Conservation (phyloP, 345 rosid species). For the Kernera saxatilis region DNA sequence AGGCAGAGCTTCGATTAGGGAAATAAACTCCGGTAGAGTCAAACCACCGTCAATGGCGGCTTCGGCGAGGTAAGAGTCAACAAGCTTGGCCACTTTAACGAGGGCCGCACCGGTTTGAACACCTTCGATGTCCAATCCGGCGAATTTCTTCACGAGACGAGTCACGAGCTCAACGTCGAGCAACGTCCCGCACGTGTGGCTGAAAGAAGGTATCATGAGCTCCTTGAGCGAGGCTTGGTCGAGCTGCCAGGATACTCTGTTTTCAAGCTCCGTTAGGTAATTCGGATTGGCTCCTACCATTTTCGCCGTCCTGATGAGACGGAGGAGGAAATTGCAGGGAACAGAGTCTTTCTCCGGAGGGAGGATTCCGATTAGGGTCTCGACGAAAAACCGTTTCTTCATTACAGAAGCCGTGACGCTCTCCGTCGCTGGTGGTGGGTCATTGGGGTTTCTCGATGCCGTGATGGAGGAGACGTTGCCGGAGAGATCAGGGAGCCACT, state of each 20-base stretch:
- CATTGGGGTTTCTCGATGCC: not conserved
- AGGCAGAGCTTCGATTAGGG: slow-evolving; percentile 63
- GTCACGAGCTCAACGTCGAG: slow-evolving; percentile 77
- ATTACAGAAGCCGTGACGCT: slow-evolving; percentile 58
- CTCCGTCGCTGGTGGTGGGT: slow-evolving; percentile 27
- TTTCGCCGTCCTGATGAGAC: slow-evolving; percentile 75
- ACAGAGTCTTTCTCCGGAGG: slow-evolving; percentile 84
- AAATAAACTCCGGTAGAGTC: slow-evolving; percentile 46
- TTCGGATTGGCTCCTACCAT: slow-evolving; percentile 64
- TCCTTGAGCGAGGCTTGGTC: slow-evolving; percentile 87
- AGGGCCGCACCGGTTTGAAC: slow-evolving; percentile 46
- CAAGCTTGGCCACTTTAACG: slow-evolving; percentile 76
- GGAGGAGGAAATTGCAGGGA: slow-evolving; percentile 75
- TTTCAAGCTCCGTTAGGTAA: slow-evolving; percentile 68
- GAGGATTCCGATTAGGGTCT: slow-evolving; percentile 67
- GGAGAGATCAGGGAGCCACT: slow-evolving; percentile 85
- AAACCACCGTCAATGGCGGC: slow-evolving; percentile 61
- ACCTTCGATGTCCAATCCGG: slow-evolving; percentile 41
- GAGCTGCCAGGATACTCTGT: slow-evolving; percentile 68
- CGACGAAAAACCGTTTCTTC: slow-evolving; percentile 76
- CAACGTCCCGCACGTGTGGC: slow-evolving; percentile 63
- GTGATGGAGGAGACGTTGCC: slow-evolving; percentile 19
- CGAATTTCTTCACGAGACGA: slow-evolving; percentile 61
- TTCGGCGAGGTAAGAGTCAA: slow-evolving; percentile 74
- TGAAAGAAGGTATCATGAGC: slow-evolving; percentile 84